These are phyloP conservation scores for Eimeria necatrix DNA, from an alignment of 169 alveolate genomes.

Conservation along the genomic window DNA sequence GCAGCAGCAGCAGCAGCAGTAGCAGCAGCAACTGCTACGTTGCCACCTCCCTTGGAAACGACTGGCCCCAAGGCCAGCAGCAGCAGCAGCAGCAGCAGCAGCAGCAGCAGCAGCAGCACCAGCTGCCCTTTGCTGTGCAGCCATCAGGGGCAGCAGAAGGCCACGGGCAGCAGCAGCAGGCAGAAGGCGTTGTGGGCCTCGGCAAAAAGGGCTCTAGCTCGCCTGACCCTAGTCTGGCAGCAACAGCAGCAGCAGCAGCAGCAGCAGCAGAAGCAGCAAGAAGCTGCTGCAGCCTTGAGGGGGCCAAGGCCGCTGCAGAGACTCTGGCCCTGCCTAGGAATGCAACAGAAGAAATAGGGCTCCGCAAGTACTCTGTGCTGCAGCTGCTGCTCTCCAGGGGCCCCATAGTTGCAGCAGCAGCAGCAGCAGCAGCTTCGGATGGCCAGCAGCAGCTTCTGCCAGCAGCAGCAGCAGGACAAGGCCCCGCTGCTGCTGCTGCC, in stretches of 20 bases:
- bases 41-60: no score
- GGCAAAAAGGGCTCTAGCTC: no score
- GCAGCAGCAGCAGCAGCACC: conserved; percentile 38
- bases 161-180: neutral
- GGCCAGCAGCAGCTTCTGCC: neutral
- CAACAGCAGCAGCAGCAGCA: no score
- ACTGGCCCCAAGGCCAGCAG: neutral
- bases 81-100: neutral
- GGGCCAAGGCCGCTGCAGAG: no score
- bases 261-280: no score
- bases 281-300: no score
- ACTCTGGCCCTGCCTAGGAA: no score
- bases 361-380: conserved; percentile 21
- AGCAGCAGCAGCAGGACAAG: neutral
- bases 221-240: no score
- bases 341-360: neutral
- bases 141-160: neutral
- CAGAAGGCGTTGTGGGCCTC: neutral
- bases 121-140: neutral
- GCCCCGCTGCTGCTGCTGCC: neutral
- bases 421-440: neutral
- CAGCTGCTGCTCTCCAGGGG: conserved; percentile 56
- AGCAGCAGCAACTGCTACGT: no score
- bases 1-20: no score
- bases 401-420: conserved; percentile 3